Conservation (phyloP, 257 asterid species). For the Buddleja alternifolia region DNA sequence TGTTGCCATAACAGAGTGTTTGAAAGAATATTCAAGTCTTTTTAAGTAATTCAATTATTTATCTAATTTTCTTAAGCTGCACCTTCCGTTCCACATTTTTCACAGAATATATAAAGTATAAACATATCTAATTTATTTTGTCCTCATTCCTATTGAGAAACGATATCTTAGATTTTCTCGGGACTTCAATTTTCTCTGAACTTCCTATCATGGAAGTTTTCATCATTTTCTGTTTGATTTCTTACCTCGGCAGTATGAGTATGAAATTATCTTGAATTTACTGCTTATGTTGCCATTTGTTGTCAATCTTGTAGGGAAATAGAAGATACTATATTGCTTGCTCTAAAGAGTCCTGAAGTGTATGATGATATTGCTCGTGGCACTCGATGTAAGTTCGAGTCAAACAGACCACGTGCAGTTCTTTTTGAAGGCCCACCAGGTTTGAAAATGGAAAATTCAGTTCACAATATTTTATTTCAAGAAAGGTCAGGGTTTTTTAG, state of each 20-base stretch:
- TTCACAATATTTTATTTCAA: not conserved
- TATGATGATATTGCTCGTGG: conserved; percentile 96
- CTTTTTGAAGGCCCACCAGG: conserved; percentile 99
- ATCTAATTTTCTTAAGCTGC: not conserved
- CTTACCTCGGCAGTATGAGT: conserved; percentile 10
- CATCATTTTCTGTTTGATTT: conserved; percentile 20
- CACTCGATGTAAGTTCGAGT: conserved; percentile 90
- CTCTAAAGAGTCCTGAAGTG: conserved; percentile 89
- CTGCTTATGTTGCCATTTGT: conserved; percentile 21
- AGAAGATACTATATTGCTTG: conserved; percentile 90
- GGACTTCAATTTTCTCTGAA: conserved; percentile 9
- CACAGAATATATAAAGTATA: not conserved
- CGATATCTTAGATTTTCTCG: not conserved
- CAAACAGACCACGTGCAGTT: conserved; percentile 96
- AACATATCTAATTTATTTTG: conserved; percentile 13
- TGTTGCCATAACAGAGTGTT: not conserved
- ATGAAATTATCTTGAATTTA: not conserved
- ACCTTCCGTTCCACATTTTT: conserved; percentile 11
- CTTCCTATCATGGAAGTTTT: conserved; percentile 17
- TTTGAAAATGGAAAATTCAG: conserved; percentile 29
- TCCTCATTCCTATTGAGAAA: not conserved
- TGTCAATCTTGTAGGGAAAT: conserved; percentile 59
- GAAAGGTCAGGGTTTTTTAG: not conserved
- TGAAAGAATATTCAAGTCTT: not conserved
- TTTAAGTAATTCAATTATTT: not conserved